Conservation (phyloP, 306 rosid species). For the Prunus davidiana region DNA sequence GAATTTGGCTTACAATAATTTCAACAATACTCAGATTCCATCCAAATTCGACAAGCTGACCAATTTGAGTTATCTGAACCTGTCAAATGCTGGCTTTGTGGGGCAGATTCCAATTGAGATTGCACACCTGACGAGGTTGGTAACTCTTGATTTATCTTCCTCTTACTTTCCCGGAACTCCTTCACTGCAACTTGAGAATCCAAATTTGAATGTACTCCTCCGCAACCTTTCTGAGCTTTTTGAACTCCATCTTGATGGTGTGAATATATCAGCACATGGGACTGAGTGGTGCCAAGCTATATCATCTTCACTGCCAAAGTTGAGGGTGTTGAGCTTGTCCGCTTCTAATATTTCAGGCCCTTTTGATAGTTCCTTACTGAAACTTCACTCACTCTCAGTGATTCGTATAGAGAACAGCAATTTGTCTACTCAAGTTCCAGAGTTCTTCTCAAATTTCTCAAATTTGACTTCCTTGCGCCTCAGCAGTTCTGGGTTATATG, state of each 20-base stretch:
- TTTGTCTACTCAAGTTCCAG: slow-evolving; percentile 20
- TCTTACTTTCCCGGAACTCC: too few relatives aligned
- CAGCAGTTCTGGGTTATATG: neutral
- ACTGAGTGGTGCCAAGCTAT: slow-evolving; percentile 40
- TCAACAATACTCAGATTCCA: slow-evolving; percentile 19
- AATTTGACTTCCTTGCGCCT: slow-evolving; percentile 25
- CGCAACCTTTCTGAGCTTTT: slow-evolving; percentile 28
- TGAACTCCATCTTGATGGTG: slow-evolving; percentile 50
- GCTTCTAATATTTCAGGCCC: slow-evolving; percentile 18
- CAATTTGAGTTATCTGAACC: slow-evolving; percentile 19
- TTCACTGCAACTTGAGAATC: too few relatives aligned
- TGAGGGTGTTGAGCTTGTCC: slow-evolving; percentile 25
- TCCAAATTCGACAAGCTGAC: neutral
- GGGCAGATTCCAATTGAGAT: slow-evolving; percentile 32
- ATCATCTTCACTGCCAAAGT: slow-evolving; percentile 22
- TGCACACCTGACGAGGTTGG: slow-evolving; percentile 18
- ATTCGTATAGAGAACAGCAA: neutral
- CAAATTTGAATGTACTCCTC: slow-evolving; percentile 7
- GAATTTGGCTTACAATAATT: slow-evolving; percentile 23
- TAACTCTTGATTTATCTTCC: slow-evolving; percentile 28
- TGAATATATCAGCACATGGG: slow-evolving; percentile 30
- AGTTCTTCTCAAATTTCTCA: slow-evolving; percentile 9
- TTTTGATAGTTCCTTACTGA: neutral
- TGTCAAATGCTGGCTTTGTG: slow-evolving; percentile 16
- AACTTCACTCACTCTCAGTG: slow-evolving; percentile 19